A percentile compares a stretch with the other conserved stretches of the same genome.
phyloP scores from a whole-genome alignment of 2,329 filamentous ascomycete species.

The Xylaria sp. region DNA sequence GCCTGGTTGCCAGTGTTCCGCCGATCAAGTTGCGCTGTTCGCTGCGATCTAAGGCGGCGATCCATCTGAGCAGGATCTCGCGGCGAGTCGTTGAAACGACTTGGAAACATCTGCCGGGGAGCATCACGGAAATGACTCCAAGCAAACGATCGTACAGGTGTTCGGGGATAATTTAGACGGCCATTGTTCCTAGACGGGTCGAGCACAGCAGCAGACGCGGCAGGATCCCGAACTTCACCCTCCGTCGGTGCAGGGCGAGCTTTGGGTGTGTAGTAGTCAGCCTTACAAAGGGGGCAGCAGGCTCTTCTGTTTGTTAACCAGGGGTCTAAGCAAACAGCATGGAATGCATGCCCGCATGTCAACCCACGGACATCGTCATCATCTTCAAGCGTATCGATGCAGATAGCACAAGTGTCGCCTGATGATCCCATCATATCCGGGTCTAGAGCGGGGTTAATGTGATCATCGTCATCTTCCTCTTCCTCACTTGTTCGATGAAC shows the following conservation, averaged over 20 bases:
- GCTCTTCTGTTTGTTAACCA: constrained; percentile 95
- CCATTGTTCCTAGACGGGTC: constrained; percentile 54
- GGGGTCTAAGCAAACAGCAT: constrained; percentile 93
- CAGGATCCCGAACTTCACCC: constrained; percentile 51
- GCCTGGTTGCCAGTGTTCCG: constrained; percentile 26
- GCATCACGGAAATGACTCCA: constrained; percentile 50
- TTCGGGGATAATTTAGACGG: constrained; percentile 61
- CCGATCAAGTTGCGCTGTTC: constrained; percentile 18
- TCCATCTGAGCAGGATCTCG: constrained; percentile 31
- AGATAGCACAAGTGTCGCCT: constrained; percentile 95
- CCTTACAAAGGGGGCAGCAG: constrained; percentile 97
- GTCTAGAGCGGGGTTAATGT: constrained; percentile 83
- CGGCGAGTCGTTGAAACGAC: constrained; percentile 40
- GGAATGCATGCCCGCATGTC: constrained; percentile 97
- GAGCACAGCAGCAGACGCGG: constrained; percentile 42
- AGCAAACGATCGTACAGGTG: constrained; percentile 54
- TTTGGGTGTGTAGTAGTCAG: constrained; percentile 96
- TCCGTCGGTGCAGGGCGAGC: constrained; percentile 70
- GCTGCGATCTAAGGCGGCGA: constrained; percentile 33
- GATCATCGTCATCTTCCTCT: constrained; percentile 79
- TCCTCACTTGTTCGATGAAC: constrained; percentile 53
- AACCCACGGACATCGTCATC: constrained; percentile 95
- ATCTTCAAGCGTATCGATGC: constrained; percentile 92
- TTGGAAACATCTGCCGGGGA: constrained; percentile 45
- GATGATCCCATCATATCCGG: constrained; percentile 83